Base-by-base conservation (phyloP, 306 rosid genomes). In the Cyclanthera cordifolia region DNA sequence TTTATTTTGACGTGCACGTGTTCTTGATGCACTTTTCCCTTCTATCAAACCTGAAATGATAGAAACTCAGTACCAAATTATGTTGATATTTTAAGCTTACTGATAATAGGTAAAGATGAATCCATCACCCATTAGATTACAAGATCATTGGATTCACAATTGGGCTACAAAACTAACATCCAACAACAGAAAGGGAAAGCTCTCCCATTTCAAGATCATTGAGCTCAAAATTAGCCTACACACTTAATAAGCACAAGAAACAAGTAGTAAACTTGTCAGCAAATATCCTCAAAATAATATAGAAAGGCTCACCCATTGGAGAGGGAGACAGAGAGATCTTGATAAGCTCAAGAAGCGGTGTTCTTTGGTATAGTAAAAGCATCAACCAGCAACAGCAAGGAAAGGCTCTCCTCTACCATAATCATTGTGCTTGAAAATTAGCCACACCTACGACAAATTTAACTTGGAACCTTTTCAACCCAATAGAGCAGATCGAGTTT, bases 1-100 rank as follows among this genome's bases (percentile, higher is more conserved):
- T 76, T 72, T 61, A 72, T 55, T 79, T 81, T 80, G 53, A 43
- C 54, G 16, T 78, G 65, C 81, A 94, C 97, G 99, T 53, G 97
- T 88, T 86, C 97, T 94, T 84, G 99, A 94, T 88, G 99, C 99
- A 28, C 99, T 94, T 72, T 94, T 94, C 78, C 99, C 99, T 60
- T 94, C 99, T 8, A 27, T 27, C 30, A 27, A 27, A 27, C 30
- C 30, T 3, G 30, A 27, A 27, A 27, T 27, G 30, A 27, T 27
- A 27, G 30, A 27, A 27, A 27, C 30, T 27, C 30, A 27, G n/a
- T 34, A 34, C 9, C 41, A 34, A 34, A 34, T 34, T 5, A 34
- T 34, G 41, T 34, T 34, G 9, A 34, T 34, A 0, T 34, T 6
- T 4, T 34, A 5, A 34, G 41, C 41, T 34, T 34, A 34, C 41